Evolutionary conservation across 2,329 filamentous ascomycete species (phyloP), one percentile per base, ranked within the genome.

Genomic region (Verticillium albo-atrum): DNA sequence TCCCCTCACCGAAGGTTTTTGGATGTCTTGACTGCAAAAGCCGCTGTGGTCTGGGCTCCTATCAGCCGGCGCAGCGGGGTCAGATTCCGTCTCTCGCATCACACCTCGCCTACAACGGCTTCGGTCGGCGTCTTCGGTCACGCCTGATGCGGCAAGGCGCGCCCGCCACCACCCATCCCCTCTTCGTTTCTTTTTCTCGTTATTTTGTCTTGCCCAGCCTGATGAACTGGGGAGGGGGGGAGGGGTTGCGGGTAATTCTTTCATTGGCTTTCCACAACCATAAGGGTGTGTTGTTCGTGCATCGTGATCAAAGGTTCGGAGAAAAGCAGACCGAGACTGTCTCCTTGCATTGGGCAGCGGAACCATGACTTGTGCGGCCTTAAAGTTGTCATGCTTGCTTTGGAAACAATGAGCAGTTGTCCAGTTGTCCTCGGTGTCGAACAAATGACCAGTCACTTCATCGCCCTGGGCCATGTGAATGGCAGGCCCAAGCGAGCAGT

Each of bases 131-230:
- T 28, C 27, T 12, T 53, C 54, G 53, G 53, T 53, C 51, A 28
- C 26, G 26, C 55, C 42, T 23, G 55, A 57, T 52, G n/a, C 26
- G 55, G 55, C 42, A 57, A 57, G 37, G 55, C 26, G 55, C 20
- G 37, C 35, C 55, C 47, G 55, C 55, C 55, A 57, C 55, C 27
- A 53, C 51, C 25, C 27, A 53, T 53, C 42, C 42, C 35, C 20
- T 50, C 42, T 20, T 50, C 25, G 20, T 20, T 20, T 50, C 42
- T 26, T 20, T 50, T 50, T 20, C 14, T 23, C 42, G 25, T 50
- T 9, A 50, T 25, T 50, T 25, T 9, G 20, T 50, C 20, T n/a
- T 50, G 9, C 42, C n/a, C 42, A 50, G 20, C n/a, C 42, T 25
- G n/a, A 9, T 50, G 42, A 23, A 25, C n/a, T 50, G 20, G n/a